phyloP scores from a whole-genome alignment of 1,284 basidiomycete species.

The Takashimella tepidaria region DNA sequence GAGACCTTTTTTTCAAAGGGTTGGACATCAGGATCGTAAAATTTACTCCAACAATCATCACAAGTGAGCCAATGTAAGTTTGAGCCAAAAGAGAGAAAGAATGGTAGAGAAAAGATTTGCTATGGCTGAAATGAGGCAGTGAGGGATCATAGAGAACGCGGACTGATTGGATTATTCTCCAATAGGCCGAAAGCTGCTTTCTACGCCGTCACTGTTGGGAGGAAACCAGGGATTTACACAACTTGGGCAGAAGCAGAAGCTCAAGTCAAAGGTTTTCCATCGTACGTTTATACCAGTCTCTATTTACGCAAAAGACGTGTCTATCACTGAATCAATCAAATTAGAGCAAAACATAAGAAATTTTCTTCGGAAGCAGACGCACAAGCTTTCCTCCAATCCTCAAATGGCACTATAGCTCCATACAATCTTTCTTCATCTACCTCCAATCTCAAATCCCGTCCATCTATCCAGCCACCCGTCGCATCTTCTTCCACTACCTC shows the following conservation, averaged over 20 bases:
- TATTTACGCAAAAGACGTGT: not conserved
- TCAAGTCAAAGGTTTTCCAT: conserved; percentile 39
- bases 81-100: too few relatives aligned
- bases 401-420: not conserved
- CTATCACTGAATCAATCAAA: not conserved
- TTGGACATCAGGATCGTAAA: not conserved
- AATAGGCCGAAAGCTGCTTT: conserved; percentile 41
- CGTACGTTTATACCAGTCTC: conserved; percentile 18
- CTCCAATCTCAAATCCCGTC: not conserved
- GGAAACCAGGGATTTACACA: conserved; percentile 36
- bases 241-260: conserved; percentile 43
- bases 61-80: not conserved
- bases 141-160: not conserved
- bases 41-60: not conserved
- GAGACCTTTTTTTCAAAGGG: not conserved
- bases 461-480: not conserved
- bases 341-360: conserved; percentile 44
- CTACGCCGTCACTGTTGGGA: conserved; percentile 42
- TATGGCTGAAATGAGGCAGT: not conserved
- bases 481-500: conserved; percentile 3
- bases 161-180: not conserved
- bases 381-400: conserved; percentile 18
- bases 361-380: conserved; percentile 35
- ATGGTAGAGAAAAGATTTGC: too few relatives aligned
- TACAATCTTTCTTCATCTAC: not conserved